Evolutionary conservation across 2,329 filamentous ascomycete species (phyloP), one percentile per base, ranked within the genome.

Genomic region (Myriangium duriaei): DNA sequence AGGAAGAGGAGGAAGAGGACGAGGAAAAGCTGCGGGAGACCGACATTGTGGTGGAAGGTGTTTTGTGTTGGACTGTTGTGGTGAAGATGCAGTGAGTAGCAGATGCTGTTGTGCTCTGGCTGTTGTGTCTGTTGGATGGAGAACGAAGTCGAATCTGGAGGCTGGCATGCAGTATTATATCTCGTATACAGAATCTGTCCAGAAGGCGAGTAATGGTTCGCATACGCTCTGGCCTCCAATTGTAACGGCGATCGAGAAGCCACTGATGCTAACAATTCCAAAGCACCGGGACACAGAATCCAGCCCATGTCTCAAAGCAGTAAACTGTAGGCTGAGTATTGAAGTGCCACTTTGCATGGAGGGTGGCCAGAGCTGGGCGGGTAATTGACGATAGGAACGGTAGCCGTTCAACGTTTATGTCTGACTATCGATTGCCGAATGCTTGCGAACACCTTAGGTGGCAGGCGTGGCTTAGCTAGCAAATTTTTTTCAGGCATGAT

Each of bases 21-120:
- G 15, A 32, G 36, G 29, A 32, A 30, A 32, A 33, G 17, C 30
- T 28, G 29, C 29, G 28, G 18, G 36, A 15, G 36, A 33, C 28
- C 18, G 36, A 39, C 36, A 39, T 39, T 18, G 36, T 26, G 16
- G 9, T 5, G 30, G 12, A 16, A 14, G 4, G 16, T 13, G 36
- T n/a, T 31, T 15, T 14, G 30, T 12, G 10, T 12, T 39, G 6
- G 30, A 26, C 7, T 7, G 21, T 26, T 26, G 21, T 7, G 21
- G 21, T n/a, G 21, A 26, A 7, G 21, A n/a, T n/a, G n/a, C n/a
- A n/a, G n/a, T n/a, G n/a, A n/a, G n/a, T n/a, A n/a, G n/a, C n/a
- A n/a, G n/a, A n/a, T n/a, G n/a, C n/a, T n/a, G n/a, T n/a, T n/a
- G n/a, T n/a, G n/a, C n/a, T n/a, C n/a, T n/a, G n/a, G n/a, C n/a